A percentile compares a stretch with the other conserved stretches of the same genome.
Conservation (phyloP, 129 eudicot genomes). For the Centrapalus pauciflorus region DNA sequence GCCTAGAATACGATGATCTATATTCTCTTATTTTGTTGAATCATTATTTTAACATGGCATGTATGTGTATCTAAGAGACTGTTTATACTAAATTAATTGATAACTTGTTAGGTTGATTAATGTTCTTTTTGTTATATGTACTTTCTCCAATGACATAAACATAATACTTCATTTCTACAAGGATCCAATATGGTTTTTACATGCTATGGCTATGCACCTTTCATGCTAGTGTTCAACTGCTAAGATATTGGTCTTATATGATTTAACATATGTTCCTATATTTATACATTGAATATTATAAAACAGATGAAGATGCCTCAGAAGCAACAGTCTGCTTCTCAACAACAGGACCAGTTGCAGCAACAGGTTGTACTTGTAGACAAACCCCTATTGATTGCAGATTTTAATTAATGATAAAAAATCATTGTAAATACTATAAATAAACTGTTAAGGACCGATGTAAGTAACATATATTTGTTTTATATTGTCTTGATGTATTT, state of each 20-base stretch:
- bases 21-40: not conserved
- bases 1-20: too few relatives aligned
- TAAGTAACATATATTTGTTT: not conserved
- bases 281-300: not conserved
- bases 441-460: too few relatives aligned
- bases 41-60: not conserved
- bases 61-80: not conserved
- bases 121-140: not conserved
- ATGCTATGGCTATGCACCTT: not conserved
- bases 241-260: not conserved
- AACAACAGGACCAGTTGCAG: slow-evolving; percentile 76
- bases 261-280: not conserved
- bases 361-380: slow-evolving; percentile 48
- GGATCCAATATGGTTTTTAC: not conserved
- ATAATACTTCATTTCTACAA: not conserved
- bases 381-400: not conserved
- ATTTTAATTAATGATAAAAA: not conserved
- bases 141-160: too few relatives aligned
- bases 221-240: not conserved
- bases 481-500: not conserved
- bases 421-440: not conserved
- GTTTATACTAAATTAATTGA: not conserved
- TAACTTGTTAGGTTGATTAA: not conserved
- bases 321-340: slow-evolving; percentile 70
- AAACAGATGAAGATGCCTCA: slow-evolving; percentile 69